These are phyloP conservation scores for Trichoderma gracile DNA, from an alignment of 2,329 filamentous ascomycete genomes.

Conservation along the genomic window DNA sequence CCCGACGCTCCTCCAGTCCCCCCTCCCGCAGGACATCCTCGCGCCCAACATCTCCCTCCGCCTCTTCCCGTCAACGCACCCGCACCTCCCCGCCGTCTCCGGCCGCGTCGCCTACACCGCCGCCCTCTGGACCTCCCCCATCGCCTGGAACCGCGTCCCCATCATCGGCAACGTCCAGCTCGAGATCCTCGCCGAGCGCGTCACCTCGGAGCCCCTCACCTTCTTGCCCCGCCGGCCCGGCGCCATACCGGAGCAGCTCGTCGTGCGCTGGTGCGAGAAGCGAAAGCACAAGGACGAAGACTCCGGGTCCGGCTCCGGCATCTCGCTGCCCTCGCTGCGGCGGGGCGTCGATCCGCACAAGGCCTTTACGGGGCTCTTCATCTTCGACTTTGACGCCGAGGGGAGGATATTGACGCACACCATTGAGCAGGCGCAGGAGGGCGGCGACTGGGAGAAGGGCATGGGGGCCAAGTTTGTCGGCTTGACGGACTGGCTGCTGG, in stretches of 20 bases:
- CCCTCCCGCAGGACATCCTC: slow-evolving; percentile 72
- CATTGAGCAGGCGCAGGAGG: slow-evolving; percentile 89
- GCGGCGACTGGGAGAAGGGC: slow-evolving; percentile 77
- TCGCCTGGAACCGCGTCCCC: slow-evolving; percentile 92
- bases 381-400: slow-evolving; percentile 91
- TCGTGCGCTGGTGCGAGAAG: slow-evolving; percentile 79
- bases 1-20: slow-evolving; percentile 66
- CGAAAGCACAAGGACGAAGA: slow-evolving; percentile 29
- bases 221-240: slow-evolving; percentile 53
- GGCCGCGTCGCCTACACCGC: slow-evolving; percentile 89
- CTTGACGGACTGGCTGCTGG: slow-evolving; percentile 91
- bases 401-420: slow-evolving; percentile 84
- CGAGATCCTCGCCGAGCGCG: slow-evolving; percentile 85
- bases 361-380: slow-evolving; percentile 87
- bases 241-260: slow-evolving; percentile 71
- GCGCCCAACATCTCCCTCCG: slow-evolving; percentile 71
- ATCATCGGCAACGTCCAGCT: slow-evolving; percentile 87
- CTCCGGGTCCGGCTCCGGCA: slow-evolving; percentile 43
- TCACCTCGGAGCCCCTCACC: slow-evolving; percentile 62
- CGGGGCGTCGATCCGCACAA: slow-evolving; percentile 57
- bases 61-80: slow-evolving; percentile 75
- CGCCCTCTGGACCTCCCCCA: slow-evolving; percentile 91
- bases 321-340: slow-evolving; percentile 46
- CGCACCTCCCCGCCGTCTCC: slow-evolving; percentile 87
- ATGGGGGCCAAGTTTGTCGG: slow-evolving; percentile 82